Conservation (phyloP, 495 filamentous ascomycete genomes). For the Penicillium nucicola region DNA sequence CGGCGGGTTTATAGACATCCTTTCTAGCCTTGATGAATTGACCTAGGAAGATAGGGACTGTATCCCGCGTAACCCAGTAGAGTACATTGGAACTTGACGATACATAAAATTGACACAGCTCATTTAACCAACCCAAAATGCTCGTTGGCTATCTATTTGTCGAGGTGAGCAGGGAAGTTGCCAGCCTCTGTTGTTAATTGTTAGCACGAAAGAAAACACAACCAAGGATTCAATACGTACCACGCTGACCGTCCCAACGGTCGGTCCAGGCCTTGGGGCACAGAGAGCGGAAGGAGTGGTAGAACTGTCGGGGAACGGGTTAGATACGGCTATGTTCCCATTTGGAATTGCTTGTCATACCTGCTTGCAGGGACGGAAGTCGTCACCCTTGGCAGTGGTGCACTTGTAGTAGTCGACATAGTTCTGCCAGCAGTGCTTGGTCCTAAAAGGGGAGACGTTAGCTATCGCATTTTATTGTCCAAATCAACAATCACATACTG, state of each 20-base stretch:
- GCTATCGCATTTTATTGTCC: not conserved
- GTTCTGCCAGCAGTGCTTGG: constrained; percentile 96
- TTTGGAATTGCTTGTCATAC: constrained; percentile 41
- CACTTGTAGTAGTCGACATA: constrained; percentile 99
- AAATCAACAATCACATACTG: constrained; percentile 52
- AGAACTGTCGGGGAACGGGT: constrained; percentile 63
- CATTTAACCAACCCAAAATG: constrained; percentile 20
- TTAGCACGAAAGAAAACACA: constrained; percentile 13
- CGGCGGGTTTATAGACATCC: constrained; percentile 36
- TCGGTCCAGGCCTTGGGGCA: constrained; percentile 94
- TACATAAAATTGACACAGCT: constrained; percentile 31
- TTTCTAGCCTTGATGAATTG: constrained; percentile 15
- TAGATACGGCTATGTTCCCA: not conserved
- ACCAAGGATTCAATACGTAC: constrained; percentile 53
- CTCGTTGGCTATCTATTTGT: constrained; percentile 30
- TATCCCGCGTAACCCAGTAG: constrained; percentile 39
- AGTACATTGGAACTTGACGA: constrained; percentile 43
- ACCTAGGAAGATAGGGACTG: constrained; percentile 24
- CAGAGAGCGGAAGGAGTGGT: constrained; percentile 89
- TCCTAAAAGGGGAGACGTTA: constrained; percentile 38
- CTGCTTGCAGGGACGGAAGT: constrained; percentile 96
- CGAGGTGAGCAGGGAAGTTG: constrained; percentile 73
- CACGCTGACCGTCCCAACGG: constrained; percentile 96
- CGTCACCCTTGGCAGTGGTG: constrained; percentile 96
- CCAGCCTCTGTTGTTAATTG: constrained; percentile 64